Evolutionary conservation across 208 protist genomes (phyloP), one percentile per base, ranked within the genome.

Genomic region (Blechomonas ayalai): DNA sequence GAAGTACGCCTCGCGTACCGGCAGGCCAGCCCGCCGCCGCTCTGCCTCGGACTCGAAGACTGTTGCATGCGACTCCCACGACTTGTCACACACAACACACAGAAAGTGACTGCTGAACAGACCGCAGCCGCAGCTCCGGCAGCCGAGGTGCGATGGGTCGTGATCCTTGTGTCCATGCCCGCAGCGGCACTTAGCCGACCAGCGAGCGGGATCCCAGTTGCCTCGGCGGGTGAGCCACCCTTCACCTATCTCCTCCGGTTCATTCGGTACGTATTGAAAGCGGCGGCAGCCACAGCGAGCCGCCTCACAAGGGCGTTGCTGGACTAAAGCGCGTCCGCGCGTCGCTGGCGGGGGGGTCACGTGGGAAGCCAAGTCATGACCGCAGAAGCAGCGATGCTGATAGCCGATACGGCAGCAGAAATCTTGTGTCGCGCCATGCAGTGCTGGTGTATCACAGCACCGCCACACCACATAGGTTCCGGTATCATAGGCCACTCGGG

Each of bases 181-280:
- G 68, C 84, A 95, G 37, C 67, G 70, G 58, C 88, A 95, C 67
- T 88, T 89, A 27, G 73, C 52, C 9, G 69, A 74, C 77, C 77
- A 93, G 51, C 50, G 29, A 27, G 49, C 35, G 9, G 60, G 51
- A 47, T 92, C 60, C 52, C 78, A 92, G 43, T 80, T 65, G 0
- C 42, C 51, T 8, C 85, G 62, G 8, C 75, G 74, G 13, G 73
- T 66, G 26, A 95, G 67, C 81, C 82, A 92, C 1, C 54, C 64
- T 29, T 92, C 81, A 4, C 88, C 84, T 31, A 93, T 90, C 47
- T 93, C 85, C 39, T 90, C 82, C 13, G 88, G 88, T 9, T 64
- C 64, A 48, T 83, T 90, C 10, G 88, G 88, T 4, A 93, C 48
- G 57, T 88, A 95, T 34, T 64, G 57, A 33, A 81, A 95, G 19